phyloP scores from a whole-genome alignment of 805 yeast species.

The Sugiyamaella mastotermitis region DNA sequence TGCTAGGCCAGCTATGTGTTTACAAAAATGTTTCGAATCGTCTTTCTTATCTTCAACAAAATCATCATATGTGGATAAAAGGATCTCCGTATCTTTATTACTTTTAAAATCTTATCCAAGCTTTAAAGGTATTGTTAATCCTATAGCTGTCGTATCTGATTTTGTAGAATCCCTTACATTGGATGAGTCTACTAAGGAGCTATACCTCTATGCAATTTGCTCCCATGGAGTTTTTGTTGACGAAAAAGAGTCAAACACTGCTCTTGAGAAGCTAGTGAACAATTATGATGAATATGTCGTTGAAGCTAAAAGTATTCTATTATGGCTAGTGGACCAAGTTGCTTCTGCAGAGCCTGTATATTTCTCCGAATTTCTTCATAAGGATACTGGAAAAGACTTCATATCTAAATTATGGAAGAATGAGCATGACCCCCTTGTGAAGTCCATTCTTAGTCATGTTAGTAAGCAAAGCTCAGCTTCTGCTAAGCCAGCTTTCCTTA shows the following conservation, averaged over 20 bases:
- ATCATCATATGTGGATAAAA: constrained; percentile 4
- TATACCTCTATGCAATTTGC: constrained; percentile 8
- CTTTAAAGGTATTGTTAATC: neutral
- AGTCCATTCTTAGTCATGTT: too few species aligned
- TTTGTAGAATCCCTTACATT: neutral
- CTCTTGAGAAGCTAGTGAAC: too few species aligned
- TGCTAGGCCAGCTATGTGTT: neutral
- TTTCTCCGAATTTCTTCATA: too few species aligned
- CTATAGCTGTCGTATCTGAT: constrained; percentile 3
- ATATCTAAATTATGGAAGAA: too few species aligned
- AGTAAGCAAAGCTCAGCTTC: too few species aligned
- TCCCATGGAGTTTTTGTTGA: constrained; percentile 16
- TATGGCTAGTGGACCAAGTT: too few species aligned
- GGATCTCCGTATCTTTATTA: neutral
- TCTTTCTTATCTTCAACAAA: constrained; percentile 1
- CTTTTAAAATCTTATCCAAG: constrained; percentile 1
- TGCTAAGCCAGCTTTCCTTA: too few species aligned
- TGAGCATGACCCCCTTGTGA: too few species aligned
- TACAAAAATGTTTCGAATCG: neutral
- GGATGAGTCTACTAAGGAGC: neutral
- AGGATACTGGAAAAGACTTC: too few species aligned
- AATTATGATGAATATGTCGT: too few species aligned
- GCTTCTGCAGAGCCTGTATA: too few species aligned
- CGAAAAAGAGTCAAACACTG: constrained; percentile 9
- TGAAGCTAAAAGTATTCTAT: too few species aligned